phyloP scores from a whole-genome alignment of 805 yeast genomes.

The Candida quercuum region DNA sequence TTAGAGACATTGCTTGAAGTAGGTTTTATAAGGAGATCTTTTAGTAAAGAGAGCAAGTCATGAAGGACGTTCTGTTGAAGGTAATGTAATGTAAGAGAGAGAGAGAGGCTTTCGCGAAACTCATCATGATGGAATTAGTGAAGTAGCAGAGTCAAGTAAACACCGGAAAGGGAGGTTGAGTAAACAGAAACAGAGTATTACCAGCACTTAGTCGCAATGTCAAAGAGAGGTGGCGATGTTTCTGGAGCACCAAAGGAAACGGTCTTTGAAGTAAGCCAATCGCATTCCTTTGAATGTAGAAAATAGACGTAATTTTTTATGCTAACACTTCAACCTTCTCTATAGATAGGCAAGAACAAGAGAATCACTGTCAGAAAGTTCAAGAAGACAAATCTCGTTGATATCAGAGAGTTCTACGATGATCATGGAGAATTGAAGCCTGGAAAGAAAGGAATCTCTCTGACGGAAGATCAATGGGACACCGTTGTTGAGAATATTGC shows the following conservation, averaged over 20 bases:
- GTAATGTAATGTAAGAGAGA: too few species aligned
- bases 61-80: too few species aligned
- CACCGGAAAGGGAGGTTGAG: too few species aligned
- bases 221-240: slow-evolving; percentile 3
- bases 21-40: too few species aligned
- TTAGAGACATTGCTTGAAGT: slow-evolving; percentile 9
- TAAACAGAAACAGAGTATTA: not conserved
- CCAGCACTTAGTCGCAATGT: not conserved
- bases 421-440: slow-evolving; percentile 65
- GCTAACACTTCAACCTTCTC: too few species aligned
- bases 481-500: slow-evolving; percentile 39
- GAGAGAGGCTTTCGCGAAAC: too few species aligned
- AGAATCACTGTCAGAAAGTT: slow-evolving; percentile 69
- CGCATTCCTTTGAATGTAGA: not conserved
- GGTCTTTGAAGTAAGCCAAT: slow-evolving; percentile 5
- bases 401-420: slow-evolving; percentile 78
- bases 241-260: slow-evolving; percentile 5
- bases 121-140: too few species aligned
- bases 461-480: slow-evolving; percentile 53
- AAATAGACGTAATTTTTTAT: too few species aligned
- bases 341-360: slow-evolving; percentile 53
- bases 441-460: slow-evolving; percentile 71
- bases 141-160: too few species aligned
- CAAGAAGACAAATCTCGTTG: slow-evolving; percentile 63
- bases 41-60: too few species aligned